Evolutionary conservation across 306 rosid genomes (phyloP).

Genomic region (Dalbergia cultrata): DNA sequence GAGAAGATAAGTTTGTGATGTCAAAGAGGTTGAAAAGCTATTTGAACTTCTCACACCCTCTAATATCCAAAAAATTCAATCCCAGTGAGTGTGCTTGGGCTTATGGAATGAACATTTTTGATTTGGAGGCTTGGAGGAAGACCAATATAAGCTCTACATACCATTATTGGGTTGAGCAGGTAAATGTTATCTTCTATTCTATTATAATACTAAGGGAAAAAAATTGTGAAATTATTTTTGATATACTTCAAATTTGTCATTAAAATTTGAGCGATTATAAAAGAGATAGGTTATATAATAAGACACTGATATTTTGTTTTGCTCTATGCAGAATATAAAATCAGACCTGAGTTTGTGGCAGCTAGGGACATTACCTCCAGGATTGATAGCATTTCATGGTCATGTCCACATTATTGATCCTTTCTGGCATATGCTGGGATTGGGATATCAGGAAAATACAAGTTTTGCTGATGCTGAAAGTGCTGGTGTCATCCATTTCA

Average conservation of each 20-base stretch:
- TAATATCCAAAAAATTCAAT: constrained; percentile 66
- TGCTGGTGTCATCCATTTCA: constrained; percentile 93
- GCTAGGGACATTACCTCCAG: constrained; percentile 98
- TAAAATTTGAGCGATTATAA: constrained; percentile 25
- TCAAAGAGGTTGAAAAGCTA: constrained; percentile 90
- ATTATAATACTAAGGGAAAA: constrained; percentile 4
- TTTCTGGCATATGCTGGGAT: constrained; percentile 98
- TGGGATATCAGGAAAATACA: constrained; percentile 96
- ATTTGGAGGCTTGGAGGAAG: constrained; percentile 95
- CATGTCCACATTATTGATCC: constrained; percentile 86
- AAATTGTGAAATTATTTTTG: not conserved
- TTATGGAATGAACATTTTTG: constrained; percentile 98
- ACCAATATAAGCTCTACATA: constrained; percentile 91
- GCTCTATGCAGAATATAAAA: constrained; percentile 81
- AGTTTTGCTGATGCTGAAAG: constrained; percentile 71
- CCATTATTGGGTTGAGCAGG: constrained; percentile 94
- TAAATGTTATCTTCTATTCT: constrained; percentile 34
- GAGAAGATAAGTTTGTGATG: constrained; percentile 98
- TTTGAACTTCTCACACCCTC: constrained; percentile 96
- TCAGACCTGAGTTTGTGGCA: constrained; percentile 99
- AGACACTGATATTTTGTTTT: constrained; percentile 3
- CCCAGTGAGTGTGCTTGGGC: constrained; percentile 98
- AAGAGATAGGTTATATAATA: constrained; percentile 28
- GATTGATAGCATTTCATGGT: constrained; percentile 97
- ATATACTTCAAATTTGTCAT: constrained; percentile 19